These are phyloP conservation scores for Candida sonorensis DNA, from an alignment of 805 yeast genomes.

Conservation along the genomic window DNA sequence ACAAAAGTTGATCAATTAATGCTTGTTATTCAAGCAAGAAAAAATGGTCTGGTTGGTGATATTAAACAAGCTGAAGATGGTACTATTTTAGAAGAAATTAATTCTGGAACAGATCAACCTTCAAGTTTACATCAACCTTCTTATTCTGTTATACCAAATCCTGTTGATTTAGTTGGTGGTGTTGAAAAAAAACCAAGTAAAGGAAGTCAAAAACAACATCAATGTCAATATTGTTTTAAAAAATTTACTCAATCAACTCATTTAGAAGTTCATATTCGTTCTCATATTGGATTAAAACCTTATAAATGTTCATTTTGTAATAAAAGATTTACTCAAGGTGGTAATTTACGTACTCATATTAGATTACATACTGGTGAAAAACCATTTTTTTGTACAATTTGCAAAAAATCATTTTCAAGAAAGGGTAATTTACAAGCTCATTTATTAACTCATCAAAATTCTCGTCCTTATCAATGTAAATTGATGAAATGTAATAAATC, in stretches of 20 bases:
- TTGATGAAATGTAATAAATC: conserved; percentile 77
- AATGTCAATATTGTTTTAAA: conserved; percentile 73
- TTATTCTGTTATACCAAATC: conserved; percentile 46
- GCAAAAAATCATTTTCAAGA: conserved; percentile 74
- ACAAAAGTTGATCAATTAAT: conserved; percentile 87
- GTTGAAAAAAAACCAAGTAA: conserved; percentile 59
- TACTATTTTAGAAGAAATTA: conserved; percentile 45
- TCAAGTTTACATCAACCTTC: conserved; percentile 2
- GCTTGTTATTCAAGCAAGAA: conserved; percentile 86
- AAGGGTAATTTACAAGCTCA: conserved; percentile 93
- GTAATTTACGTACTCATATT: conserved; percentile 78
- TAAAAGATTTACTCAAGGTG: conserved; percentile 84
- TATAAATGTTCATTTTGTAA: conserved; percentile 74
- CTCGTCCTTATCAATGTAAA: conserved; percentile 73
- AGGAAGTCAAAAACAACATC: conserved; percentile 46
- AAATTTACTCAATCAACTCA: conserved; percentile 87
- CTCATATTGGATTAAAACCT: conserved; percentile 84
- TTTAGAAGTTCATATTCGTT: conserved; percentile 79
- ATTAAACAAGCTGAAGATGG: conserved; percentile 68
- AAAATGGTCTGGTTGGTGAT: conserved; percentile 61
- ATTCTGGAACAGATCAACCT: conserved; percentile 3
- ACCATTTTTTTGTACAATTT: conserved; percentile 75
- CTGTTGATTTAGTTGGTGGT: conserved; percentile 70
- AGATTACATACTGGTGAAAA: conserved; percentile 89
- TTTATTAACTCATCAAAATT: conserved; percentile 69